Conservation (phyloP, 495 filamentous ascomycete genomes). For the Collariella sp. region DNA sequence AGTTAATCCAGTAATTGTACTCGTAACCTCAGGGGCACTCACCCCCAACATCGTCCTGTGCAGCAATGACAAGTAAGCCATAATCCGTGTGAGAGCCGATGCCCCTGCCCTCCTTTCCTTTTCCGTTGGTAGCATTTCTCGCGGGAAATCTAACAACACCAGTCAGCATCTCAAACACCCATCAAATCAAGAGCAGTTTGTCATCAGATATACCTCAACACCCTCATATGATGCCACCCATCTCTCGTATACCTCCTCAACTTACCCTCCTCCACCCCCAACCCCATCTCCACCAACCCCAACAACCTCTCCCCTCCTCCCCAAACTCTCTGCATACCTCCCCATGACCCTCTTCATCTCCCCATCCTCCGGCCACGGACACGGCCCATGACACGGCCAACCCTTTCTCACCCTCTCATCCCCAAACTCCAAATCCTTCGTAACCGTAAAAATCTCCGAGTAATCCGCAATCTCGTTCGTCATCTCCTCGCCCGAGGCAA, state of each 20-base stretch:
- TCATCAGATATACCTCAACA: conserved; percentile 23
- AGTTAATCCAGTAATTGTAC: no score
- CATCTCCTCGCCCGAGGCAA: conserved; percentile 41
- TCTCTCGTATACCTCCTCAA: conserved; percentile 32
- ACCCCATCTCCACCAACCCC: conserved; percentile 30
- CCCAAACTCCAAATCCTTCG: conserved; percentile 31
- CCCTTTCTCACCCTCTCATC: conserved; percentile 30
- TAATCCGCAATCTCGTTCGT: conserved; percentile 41
- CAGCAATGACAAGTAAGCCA: conserved; percentile 37
- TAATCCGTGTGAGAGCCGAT: conserved; percentile 43
- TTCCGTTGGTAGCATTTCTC: conserved; percentile 34
- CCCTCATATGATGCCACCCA: conserved; percentile 41
- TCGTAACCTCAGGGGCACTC: no score
- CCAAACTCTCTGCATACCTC: conserved; percentile 26
- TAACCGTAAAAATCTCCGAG: conserved; percentile 42
- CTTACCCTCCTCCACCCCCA: conserved; percentile 22
- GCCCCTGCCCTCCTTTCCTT: conserved; percentile 36
- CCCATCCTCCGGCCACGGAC: conserved; percentile 34
- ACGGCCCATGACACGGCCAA: conserved; percentile 41
- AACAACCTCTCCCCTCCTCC: conserved; percentile 34
- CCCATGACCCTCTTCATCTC: conserved; percentile 30
- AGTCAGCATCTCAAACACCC: neutral
- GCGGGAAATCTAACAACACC: conserved; percentile 29
- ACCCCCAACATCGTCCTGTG: conserved; percentile 39
- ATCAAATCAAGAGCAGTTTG: neutral